These are phyloP conservation scores for Rhododendron simsii DNA, from an alignment of 148 eudicot genomes.

Conservation along the genomic window DNA sequence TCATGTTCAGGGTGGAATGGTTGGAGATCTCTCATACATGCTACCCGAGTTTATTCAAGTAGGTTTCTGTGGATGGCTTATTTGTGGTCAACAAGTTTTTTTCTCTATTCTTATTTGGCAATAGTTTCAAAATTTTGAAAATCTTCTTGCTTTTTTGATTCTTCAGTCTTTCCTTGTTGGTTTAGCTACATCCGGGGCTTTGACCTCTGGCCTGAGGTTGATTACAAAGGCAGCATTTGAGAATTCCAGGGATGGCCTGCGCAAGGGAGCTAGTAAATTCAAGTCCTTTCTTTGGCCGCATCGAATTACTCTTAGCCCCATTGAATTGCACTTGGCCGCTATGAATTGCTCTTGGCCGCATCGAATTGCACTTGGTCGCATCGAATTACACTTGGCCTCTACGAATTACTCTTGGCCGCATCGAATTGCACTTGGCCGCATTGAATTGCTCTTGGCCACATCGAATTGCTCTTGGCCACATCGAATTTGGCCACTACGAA, in stretches of 20 bases:
- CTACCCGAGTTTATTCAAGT: conserved; percentile 51
- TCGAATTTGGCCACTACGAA: no score
- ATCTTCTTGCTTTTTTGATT: not conserved
- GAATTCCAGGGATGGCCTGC: conserved; percentile 39
- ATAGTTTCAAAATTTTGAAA: not conserved
- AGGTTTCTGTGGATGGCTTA: not conserved
- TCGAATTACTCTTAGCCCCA: no score
- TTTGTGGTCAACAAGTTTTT: not conserved
- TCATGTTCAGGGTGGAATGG: conserved; percentile 61
- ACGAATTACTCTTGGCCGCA: no score
- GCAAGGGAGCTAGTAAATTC: conserved; percentile 51
- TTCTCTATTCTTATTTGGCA: not conserved
- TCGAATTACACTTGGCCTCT: no score
- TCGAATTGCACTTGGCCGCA: no score
- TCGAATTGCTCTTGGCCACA: no score
- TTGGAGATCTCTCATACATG: conserved; percentile 59
- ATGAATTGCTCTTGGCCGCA: no score
- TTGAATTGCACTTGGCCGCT: no score
- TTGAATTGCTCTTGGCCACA: no score
- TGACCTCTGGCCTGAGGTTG: conserved; percentile 52
- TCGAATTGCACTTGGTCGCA: no score
- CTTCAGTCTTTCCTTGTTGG: conserved; percentile 54
- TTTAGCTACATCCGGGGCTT: conserved; percentile 52
- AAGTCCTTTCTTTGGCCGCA: not conserved
- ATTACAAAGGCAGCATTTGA: conserved; percentile 53